Base-by-base conservation (phyloP, 2,329 filamentous ascomycete species). In the Sarocladium strictum region DNA sequence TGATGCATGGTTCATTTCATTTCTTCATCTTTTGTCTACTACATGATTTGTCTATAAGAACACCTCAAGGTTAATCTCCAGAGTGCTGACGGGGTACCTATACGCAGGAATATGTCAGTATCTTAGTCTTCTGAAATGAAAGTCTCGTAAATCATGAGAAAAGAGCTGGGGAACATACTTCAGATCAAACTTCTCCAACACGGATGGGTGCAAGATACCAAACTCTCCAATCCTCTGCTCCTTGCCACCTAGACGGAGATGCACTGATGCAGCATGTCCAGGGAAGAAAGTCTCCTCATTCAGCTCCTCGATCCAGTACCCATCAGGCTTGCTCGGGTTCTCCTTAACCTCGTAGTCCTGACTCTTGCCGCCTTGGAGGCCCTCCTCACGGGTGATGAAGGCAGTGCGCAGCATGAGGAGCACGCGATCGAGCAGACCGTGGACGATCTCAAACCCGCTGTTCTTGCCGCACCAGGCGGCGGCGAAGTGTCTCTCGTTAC, bases 401-500 rank as follows among this genome's bases (percentile, higher is more conserved):
- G 84, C 82, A 47, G 84, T 87, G 66, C 87, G 87, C 58, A 99
- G 81, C 93, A 97, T 97, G 58, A 89, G 76, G 81, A 99, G 87
- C 58, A 97, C 75, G 53, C 94, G 86, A 71, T 99, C 94, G 41
- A 99, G 76, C 60, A 99, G 79, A 56, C 94, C 94, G 72, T 99
- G 95, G 2, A 99, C 90, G 59, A 95, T 78, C 73, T 99, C 94
- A 70, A 99, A 99, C 40, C 95, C 94, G 62, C 87, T 91, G 3
- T 85, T 90, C 79, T 94, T 96, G 66, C 92, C 92, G 72, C 93
- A 97, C 81, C 88, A 96, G 1, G 91, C 92, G 10, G 92, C 94
- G n/a, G 90, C 90, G 69, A 96, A 97, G 74, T 96, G 93, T 55
- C 93, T 80, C 77, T 97, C 90, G 69, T 99, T 99, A 61, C 90